Conservation (phyloP, 2,329 filamentous ascomycete genomes). For the Colletotrichum ledebouriae region DNA sequence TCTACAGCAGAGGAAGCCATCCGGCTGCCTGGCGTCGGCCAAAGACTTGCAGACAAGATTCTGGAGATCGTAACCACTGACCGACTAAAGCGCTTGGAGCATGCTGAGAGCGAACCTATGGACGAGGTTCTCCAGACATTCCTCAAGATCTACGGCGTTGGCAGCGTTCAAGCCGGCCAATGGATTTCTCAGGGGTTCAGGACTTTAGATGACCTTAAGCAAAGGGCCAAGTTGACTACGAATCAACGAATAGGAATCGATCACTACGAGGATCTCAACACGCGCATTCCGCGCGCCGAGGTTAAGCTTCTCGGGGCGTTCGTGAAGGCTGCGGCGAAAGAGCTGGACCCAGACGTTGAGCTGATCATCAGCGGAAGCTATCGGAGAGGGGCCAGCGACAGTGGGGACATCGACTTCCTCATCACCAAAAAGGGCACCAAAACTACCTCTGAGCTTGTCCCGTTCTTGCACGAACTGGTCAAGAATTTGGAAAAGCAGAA, state of each 20-base stretch:
- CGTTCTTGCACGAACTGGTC: slow-evolving; percentile 74
- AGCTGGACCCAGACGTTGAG: slow-evolving; percentile 74
- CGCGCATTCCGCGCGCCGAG: slow-evolving; percentile 82
- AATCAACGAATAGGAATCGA: slow-evolving; percentile 84
- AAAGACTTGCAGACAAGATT: slow-evolving; percentile 84
- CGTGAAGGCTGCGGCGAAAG: slow-evolving; percentile 70
- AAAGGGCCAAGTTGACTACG: slow-evolving; percentile 72
- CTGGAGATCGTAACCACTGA: slow-evolving; percentile 88
- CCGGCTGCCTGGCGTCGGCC: slow-evolving; percentile 76
- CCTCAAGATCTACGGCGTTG: slow-evolving; percentile 83
- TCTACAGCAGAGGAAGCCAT: slow-evolving; percentile 77
- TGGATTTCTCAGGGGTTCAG: slow-evolving; percentile 84
- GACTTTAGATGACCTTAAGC: slow-evolving; percentile 78
- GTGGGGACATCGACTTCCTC: slow-evolving; percentile 87
- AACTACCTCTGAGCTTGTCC: slow-evolving; percentile 68
- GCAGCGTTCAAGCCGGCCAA: slow-evolving; percentile 75
- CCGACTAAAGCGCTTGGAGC: slow-evolving; percentile 78
- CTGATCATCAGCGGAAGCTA: slow-evolving; percentile 88
- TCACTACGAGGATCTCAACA: slow-evolving; percentile 83
- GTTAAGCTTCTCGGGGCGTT: slow-evolving; percentile 77
- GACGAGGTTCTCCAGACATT: slow-evolving; percentile 77
- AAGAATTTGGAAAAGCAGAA: slow-evolving; percentile 67
- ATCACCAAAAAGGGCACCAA: slow-evolving; percentile 76
- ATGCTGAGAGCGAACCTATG: slow-evolving; percentile 75
- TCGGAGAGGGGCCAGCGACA: slow-evolving; percentile 79